These are phyloP conservation scores for Hippophae gyantsensis DNA, from an alignment of 306 rosid species.

Conservation along the genomic window DNA sequence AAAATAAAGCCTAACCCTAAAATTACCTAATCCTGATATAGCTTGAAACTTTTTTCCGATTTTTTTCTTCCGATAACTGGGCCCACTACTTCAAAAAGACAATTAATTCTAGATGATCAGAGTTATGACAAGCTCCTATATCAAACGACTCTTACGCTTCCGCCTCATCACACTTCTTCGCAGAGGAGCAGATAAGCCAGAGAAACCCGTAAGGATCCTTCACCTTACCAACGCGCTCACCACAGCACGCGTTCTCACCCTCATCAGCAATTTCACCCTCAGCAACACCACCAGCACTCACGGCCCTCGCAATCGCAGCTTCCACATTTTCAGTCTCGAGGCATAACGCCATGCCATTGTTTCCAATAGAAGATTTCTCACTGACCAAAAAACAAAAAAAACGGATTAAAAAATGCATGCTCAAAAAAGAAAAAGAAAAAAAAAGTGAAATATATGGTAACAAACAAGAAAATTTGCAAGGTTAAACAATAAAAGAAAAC, in stretches of 20 bases:
- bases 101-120: too few species aligned
- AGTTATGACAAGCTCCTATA: background rate
- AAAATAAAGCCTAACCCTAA: too few species aligned
- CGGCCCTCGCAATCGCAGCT: constrained; percentile 44
- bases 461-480: too few species aligned
- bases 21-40: too few species aligned
- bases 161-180: constrained; percentile 18
- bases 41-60: too few species aligned
- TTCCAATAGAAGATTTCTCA: constrained; percentile 14
- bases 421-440: background rate
- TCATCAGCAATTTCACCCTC: constrained; percentile 41
- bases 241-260: constrained; percentile 44
- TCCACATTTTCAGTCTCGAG: constrained; percentile 51
- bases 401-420: background rate
- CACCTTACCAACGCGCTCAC: constrained; percentile 47
- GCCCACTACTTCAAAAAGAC: too few species aligned
- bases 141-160: constrained; percentile 14
- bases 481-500: too few species aligned
- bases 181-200: constrained; percentile 37
- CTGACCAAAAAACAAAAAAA: constrained; percentile 16
- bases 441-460: too few species aligned
- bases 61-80: too few species aligned
- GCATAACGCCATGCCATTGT: constrained; percentile 31
- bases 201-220: constrained; percentile 62
- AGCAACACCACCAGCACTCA: constrained; percentile 40